Conservation (phyloP, 768 basidiomycete genomes). For the Tephrocybe sp. region DNA sequence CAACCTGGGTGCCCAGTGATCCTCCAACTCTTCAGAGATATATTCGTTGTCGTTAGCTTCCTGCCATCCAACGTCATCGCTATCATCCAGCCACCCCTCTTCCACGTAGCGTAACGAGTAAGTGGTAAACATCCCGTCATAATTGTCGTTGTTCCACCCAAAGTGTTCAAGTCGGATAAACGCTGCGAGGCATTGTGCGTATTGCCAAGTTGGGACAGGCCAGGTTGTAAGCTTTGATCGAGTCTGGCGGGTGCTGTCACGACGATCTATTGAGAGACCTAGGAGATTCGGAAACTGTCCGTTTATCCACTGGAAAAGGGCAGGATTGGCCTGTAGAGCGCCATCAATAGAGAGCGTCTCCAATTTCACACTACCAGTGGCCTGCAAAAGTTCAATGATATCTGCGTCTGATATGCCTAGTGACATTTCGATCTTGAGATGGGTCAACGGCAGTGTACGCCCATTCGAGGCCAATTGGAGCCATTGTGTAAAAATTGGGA, state of each 20-base stretch:
- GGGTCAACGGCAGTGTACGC: background rate
- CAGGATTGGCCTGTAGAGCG: background rate
- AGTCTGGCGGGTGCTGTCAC: background rate
- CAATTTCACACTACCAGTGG: background rate
- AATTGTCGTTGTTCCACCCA: conserved; percentile 3
- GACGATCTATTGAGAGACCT: conserved; percentile 3
- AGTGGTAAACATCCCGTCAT: background rate
- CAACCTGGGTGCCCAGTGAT: background rate
- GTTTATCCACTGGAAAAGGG: conserved; percentile 1
- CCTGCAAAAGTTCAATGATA: background rate
- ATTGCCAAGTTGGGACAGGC: conserved; percentile 8
- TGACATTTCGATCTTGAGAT: background rate
- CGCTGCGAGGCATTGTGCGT: background rate
- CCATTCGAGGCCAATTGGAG: background rate
- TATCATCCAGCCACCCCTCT: background rate
- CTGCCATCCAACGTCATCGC: background rate
- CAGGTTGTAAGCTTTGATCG: background rate
- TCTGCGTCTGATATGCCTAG: background rate
- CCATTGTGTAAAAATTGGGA: background rate
- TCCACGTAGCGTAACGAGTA: background rate
- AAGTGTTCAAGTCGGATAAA: conserved; percentile 2
- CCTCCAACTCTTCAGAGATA: background rate
- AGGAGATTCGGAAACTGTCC: background rate
- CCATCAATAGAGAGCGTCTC: background rate
- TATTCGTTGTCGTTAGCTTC: background rate